phyloP scores from a whole-genome alignment of 148 eudicot genomes.

The Vaccinium darrowii region DNA sequence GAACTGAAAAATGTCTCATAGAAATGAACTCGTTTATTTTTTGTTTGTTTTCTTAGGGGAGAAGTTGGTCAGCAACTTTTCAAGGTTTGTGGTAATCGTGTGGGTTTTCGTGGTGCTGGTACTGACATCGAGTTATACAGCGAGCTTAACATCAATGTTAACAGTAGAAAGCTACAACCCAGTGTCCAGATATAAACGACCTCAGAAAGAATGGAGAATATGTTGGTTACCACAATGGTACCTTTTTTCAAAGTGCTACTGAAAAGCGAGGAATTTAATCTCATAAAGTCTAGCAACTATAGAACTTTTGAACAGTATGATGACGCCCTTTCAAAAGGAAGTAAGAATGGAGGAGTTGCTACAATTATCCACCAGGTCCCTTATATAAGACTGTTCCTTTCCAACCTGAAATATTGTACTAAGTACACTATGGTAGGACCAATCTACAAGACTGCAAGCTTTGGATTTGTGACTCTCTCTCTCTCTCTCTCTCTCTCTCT shows the following conservation, averaged over 20 bases:
- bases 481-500: background rate
- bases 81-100: background rate
- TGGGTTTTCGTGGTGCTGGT: background rate
- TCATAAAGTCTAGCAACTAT: background rate
- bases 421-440: constrained; percentile 35
- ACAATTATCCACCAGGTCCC: constrained; percentile 38
- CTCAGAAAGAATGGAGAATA: constrained; percentile 7
- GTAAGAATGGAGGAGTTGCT: constrained; percentile 16
- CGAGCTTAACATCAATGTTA: constrained; percentile 22
- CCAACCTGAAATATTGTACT: constrained; percentile 21
- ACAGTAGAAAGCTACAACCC: constrained; percentile 17
- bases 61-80: background rate
- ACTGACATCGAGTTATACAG: constrained; percentile 18
- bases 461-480: constrained; percentile 35
- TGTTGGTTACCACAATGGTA: constrained; percentile 22
- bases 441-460: constrained; percentile 31
- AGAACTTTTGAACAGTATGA: constrained; percentile 20
- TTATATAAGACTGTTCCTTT: constrained; percentile 31
- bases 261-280: background rate
- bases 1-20: background rate
- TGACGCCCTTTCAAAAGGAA: constrained; percentile 29
- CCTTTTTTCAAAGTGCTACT: constrained; percentile 13
- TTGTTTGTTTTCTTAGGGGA: background rate
- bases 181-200: constrained; percentile 4
- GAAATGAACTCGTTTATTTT: background rate